phyloP scores from a whole-genome alignment of 2,329 filamentous ascomycete species.

The Cyphellophora attinorum region DNA sequence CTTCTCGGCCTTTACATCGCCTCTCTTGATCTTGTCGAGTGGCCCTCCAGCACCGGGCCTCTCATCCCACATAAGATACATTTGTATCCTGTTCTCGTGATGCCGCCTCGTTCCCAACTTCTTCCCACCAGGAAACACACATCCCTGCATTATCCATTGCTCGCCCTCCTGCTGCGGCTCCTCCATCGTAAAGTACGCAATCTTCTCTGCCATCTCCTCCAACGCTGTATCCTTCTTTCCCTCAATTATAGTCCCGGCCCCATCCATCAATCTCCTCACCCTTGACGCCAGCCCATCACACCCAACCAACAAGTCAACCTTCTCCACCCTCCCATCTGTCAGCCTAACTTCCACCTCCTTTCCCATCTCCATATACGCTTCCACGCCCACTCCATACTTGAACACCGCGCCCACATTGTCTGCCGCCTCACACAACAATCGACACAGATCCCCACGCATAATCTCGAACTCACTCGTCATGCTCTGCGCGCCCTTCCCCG shows the following conservation, averaged over 20 bases:
- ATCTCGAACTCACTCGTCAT: conserved; percentile 45
- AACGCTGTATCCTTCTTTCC: no score
- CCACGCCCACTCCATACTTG: conserved; percentile 24
- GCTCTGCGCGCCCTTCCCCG: conserved; percentile 25
- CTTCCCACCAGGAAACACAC: conserved; percentile 26
- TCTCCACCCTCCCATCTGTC: conserved; percentile 15
- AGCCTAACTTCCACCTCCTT: conserved; percentile 17
- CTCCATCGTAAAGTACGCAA: conserved; percentile 29
- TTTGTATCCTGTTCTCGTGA: conserved; percentile 27
- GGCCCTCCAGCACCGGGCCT: conserved; percentile 18
- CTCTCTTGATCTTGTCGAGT: conserved; percentile 21
- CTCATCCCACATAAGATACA: conserved; percentile 30
- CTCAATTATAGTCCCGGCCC: conserved; percentile 17
- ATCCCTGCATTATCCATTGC: conserved; percentile 27
- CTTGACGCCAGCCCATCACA: conserved; percentile 22
- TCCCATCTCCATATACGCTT: conserved; percentile 17
- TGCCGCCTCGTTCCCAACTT: conserved; percentile 33
- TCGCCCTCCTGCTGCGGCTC: conserved; percentile 22
- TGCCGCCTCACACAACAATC: conserved; percentile 29
- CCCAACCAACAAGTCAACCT: conserved; percentile 23
- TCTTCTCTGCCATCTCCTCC: conserved; percentile 21
- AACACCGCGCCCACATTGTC: conserved; percentile 19
- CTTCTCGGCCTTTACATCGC: conserved; percentile 31
- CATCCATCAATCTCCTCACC: conserved; percentile 17
- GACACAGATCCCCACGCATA: conserved; percentile 43